A percentile compares a stretch with the other conserved stretches of the same genome.
Evolutionary conservation across 225 moss, liverwort and hornwort species (phyloP).

Genomic region (Asterella californica): DNA sequence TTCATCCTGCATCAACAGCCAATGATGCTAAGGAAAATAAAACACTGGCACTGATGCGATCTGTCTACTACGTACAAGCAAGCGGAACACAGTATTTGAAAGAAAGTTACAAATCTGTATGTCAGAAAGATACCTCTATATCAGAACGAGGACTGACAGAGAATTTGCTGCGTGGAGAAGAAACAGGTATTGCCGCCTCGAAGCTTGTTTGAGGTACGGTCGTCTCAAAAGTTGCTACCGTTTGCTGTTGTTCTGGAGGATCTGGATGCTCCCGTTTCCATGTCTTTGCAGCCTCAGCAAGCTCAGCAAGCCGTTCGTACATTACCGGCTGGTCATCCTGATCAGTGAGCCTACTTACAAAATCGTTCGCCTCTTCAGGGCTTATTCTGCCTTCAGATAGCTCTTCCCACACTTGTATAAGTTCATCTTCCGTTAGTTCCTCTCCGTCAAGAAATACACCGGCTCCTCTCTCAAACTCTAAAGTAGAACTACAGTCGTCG

Average conservation of each 20-base stretch:
- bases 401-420: slow-evolving; percentile 51
- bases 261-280: slow-evolving; percentile 11
- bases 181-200: slow-evolving; percentile 21
- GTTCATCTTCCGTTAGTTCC: slow-evolving; percentile 44
- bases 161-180: slow-evolving; percentile 8
- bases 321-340: slow-evolving; percentile 24
- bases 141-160: slow-evolving; percentile 15
- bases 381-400: slow-evolving; percentile 40
- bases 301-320: slow-evolving; percentile 35
- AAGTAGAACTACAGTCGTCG: slow-evolving; percentile 19
- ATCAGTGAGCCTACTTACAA: slow-evolving; percentile 37
- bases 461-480: slow-evolving; percentile 37
- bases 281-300: slow-evolving; percentile 29
- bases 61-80: neutral
- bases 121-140: slow-evolving; percentile 30
- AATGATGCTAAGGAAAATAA: neutral
- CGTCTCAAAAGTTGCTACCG: slow-evolving; percentile 19
- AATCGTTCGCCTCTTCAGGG: slow-evolving; percentile 38
- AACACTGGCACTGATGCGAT: neutral
- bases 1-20: slow-evolving; percentile 30
- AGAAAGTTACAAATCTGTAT: neutral
- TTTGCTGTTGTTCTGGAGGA: slow-evolving; percentile 14
- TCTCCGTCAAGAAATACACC: slow-evolving; percentile 46
- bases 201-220: slow-evolving; percentile 18
- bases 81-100: neutral